phyloP scores from a whole-genome alignment of 345 rosid species.

The Salix udensis region DNA sequence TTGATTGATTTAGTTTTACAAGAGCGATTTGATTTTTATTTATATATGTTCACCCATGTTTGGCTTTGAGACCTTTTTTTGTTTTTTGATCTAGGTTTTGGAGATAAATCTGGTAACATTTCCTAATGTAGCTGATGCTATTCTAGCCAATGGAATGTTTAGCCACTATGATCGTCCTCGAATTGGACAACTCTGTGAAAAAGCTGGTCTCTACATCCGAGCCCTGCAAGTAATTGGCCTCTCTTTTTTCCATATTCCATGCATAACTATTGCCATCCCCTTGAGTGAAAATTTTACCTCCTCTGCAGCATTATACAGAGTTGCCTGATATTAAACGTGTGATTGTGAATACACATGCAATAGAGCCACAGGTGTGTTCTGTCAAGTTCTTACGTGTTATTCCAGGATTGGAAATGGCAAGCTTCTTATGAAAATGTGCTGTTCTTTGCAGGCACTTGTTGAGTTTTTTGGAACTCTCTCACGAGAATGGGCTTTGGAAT shows the following conservation, averaged over 20 bases:
- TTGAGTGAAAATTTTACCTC: conserved; percentile 4
- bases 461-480: conserved; percentile 98
- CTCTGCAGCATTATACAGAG: conserved; percentile 90
- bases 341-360: conserved; percentile 97
- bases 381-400: neutral
- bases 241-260: neutral
- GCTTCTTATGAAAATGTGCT: neutral
- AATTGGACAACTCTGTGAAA: conserved; percentile 96
- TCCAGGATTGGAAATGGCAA: neutral
- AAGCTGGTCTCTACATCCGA: conserved; percentile 89
- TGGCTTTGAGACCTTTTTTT: neutral
- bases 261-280: neutral
- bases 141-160: conserved; percentile 96
- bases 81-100: conserved; percentile 54
- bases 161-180: conserved; percentile 98
- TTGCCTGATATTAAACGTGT: conserved; percentile 98
- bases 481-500: conserved; percentile 97
- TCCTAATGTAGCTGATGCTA: conserved; percentile 98
- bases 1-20: neutral
- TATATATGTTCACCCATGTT: neutral
- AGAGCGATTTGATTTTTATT: neutral
- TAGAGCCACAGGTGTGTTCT: conserved; percentile 87
- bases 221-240: conserved; percentile 73
- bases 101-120: conserved; percentile 97
- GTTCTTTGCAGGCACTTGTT: conserved; percentile 70